Evolutionary conservation across 1,284 basidiomycete species (phyloP).

Genomic region (Stygiomarasmius scandens): DNA sequence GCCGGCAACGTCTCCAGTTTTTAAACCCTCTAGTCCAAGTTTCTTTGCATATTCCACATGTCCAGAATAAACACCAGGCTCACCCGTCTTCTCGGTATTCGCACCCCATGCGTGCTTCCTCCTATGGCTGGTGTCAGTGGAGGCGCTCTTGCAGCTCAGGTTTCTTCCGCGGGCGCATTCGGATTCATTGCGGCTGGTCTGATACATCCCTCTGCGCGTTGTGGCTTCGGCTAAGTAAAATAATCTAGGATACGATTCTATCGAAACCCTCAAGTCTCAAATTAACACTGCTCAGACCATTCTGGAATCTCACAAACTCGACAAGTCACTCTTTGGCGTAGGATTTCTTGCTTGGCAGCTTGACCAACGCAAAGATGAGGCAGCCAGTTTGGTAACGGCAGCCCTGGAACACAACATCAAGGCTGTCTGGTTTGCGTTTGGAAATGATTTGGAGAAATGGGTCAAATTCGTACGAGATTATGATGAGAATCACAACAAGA

Average conservation of each 20-base stretch:
- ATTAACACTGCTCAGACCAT: constrained; percentile 48
- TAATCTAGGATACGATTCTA: constrained; percentile 45
- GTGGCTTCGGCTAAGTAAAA: neutral
- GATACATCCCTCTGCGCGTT: constrained; percentile 6
- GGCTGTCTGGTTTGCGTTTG: constrained; percentile 77
- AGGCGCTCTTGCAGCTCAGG: constrained; percentile 61
- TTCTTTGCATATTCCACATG: neutral
- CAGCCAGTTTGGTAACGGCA: constrained; percentile 44
- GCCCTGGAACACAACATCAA: constrained; percentile 59
- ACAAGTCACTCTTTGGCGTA: constrained; percentile 59
- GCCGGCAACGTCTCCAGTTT: neutral
- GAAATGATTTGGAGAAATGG: constrained; percentile 60
- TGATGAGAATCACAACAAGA: constrained; percentile 41
- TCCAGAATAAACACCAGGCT: neutral
- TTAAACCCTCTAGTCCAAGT: neutral
- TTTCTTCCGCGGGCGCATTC: constrained; percentile 67
- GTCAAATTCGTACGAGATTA: constrained; percentile 57
- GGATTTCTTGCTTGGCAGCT: constrained; percentile 74
- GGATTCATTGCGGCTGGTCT: constrained; percentile 67
- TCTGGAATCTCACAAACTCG: constrained; percentile 31
- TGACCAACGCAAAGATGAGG: constrained; percentile 43
- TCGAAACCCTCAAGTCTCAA: constrained; percentile 48
- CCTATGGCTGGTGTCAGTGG: constrained; percentile 73
- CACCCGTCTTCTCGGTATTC: constrained; percentile 36
- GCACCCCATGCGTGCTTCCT: constrained; percentile 60